Percentiles rank a stretch among this genome's conserved stretches.
Evolutionary conservation across 2,329 filamentous ascomycete genomes (phyloP).

Genomic region (Colletotrichum liriopes): DNA sequence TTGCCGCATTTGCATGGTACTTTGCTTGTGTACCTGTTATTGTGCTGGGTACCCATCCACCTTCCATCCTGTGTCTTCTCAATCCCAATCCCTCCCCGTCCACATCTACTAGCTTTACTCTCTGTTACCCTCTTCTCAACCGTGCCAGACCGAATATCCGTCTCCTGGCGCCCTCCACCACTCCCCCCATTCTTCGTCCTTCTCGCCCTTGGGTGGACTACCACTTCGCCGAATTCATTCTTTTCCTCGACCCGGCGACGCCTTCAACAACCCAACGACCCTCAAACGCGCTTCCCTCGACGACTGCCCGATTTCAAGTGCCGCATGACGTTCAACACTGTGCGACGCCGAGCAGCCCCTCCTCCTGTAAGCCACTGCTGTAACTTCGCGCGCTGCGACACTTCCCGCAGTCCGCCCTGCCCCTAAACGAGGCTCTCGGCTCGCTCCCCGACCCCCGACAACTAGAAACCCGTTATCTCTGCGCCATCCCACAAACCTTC

Average conservation of each 20-base stretch:
- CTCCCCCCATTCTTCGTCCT: constrained; percentile 1
- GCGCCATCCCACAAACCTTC: not conserved
- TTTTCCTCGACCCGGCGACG: not conserved
- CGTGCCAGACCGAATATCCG: not conserved
- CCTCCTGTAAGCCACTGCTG: constrained; percentile 12
- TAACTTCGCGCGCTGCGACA: constrained; percentile 8
- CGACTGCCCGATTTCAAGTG: not conserved
- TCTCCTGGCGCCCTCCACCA: not conserved
- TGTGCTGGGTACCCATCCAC: not conserved
- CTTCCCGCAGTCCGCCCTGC: constrained; percentile 7
- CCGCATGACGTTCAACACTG: constrained; percentile 3
- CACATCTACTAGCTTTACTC: constrained; percentile 1
- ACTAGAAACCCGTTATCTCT: constrained; percentile 8
- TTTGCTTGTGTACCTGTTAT: not conserved
- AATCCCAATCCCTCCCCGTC: constrained; percentile 10
- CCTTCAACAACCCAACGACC: not conserved
- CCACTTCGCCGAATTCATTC: not conserved
- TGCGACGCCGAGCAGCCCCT: constrained; percentile 21
- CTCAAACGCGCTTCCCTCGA: not conserved
- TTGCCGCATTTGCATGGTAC: not conserved
- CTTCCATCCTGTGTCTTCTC: constrained; percentile 6
- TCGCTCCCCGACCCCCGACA: constrained; percentile 6
- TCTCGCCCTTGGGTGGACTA: not conserved
- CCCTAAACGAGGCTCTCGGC: constrained; percentile 8
- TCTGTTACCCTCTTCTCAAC: not conserved